Percentiles rank a stretch among this genome's conserved stretches.
These are phyloP conservation scores for Meyerozyma sp. DNA, from an alignment of 1,139 yeast species.

Conservation along the genomic window DNA sequence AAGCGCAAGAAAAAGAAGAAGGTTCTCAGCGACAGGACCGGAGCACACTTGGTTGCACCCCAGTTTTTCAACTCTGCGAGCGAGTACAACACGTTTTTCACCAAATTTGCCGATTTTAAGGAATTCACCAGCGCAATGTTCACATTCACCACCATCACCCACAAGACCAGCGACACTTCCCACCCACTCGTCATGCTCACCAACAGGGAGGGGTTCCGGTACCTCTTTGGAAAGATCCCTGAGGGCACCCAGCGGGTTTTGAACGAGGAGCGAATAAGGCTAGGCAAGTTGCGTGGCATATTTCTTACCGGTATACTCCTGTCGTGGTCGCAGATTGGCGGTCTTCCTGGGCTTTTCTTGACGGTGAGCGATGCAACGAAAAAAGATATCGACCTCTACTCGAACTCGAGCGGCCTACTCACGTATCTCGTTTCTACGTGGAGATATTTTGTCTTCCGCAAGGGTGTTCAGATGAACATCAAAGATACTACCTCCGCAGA, in stretches of 20 bases:
- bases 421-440: conserved; percentile 67
- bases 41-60: conserved; percentile 1
- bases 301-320: conserved; percentile 70
- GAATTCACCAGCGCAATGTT: conserved; percentile 25
- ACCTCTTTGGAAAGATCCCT: conserved; percentile 72
- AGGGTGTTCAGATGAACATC: conserved; percentile 58
- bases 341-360: conserved; percentile 82
- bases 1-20: not conserved
- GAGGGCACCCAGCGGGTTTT: conserved; percentile 82
- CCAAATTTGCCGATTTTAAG: conserved; percentile 10
- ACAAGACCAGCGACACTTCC: conserved; percentile 54
- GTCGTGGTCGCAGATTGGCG: conserved; percentile 73
- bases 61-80: conserved; percentile 4
- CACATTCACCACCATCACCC: conserved; percentile 40
- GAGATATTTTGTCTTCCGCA: conserved; percentile 85
- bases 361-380: conserved; percentile 83
- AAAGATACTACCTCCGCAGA: conserved; percentile 29
- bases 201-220: conserved; percentile 49
- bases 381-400: conserved; percentile 35
- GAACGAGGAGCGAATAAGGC: conserved; percentile 47
- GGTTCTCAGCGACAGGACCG: not conserved
- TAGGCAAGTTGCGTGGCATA: conserved; percentile 55
- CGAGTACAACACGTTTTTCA: conserved; percentile 8
- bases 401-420: conserved; percentile 33
- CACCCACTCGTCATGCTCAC: conserved; percentile 57